phyloP scores from a whole-genome alignment of 2,329 filamentous ascomycete species.

The Neonectria sp. region DNA sequence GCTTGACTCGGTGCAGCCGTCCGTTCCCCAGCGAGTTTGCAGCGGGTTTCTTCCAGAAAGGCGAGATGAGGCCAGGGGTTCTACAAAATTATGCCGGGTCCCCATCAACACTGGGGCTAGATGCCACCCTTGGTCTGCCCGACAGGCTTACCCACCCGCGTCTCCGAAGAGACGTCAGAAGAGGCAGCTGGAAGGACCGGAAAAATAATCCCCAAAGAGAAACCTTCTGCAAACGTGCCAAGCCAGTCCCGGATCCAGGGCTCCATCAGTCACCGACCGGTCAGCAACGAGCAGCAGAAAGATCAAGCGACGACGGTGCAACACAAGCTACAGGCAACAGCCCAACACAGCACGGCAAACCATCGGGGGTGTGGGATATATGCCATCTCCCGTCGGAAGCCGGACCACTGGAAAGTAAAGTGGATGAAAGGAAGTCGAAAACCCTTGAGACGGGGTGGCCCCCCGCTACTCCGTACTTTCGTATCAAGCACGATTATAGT shows the following conservation, averaged over 20 bases:
- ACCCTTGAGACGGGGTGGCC: constrained; percentile 6
- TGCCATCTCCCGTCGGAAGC: constrained; percentile 32
- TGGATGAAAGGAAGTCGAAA: constrained; percentile 11
- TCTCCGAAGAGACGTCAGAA: constrained; percentile 19
- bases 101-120: constrained; percentile 19
- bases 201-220: constrained; percentile 13
- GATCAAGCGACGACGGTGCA: neutral
- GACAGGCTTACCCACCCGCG: constrained; percentile 23
- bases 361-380: neutral
- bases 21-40: constrained; percentile 24
- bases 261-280: constrained; percentile 12
- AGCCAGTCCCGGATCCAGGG: constrained; percentile 4
- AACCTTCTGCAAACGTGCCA: neutral
- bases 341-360: constrained; percentile 6
- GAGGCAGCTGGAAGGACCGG: constrained; percentile 20
- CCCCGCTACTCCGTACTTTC: constrained; percentile 6
- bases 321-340: neutral
- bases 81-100: constrained; percentile 36
- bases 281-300: constrained; percentile 16
- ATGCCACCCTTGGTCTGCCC: constrained; percentile 24
- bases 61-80: constrained; percentile 36
- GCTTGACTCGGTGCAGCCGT: constrained; percentile 30
- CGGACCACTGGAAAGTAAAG: constrained; percentile 13
- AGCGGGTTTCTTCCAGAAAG: constrained; percentile 33
- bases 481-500: constrained; percentile 9